phyloP scores from a whole-genome alignment of 495 filamentous ascomycete genomes.

The Neurospora sp. region DNA sequence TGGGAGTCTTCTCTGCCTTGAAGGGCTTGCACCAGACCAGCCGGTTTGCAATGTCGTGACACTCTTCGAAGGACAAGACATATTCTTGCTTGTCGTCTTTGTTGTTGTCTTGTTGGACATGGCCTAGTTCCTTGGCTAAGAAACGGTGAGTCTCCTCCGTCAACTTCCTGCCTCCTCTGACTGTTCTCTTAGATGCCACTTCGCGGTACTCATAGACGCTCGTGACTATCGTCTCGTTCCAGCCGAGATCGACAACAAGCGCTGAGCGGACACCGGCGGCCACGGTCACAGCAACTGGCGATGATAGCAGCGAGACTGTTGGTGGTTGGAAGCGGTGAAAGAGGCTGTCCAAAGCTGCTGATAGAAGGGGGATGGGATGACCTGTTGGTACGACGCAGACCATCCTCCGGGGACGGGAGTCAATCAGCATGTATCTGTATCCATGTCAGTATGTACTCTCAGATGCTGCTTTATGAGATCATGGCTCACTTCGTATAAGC shows the following conservation, averaged over 20 bases:
- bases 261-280: constrained; percentile 73
- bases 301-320: constrained; percentile 68
- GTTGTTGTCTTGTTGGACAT: neutral
- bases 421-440: constrained; percentile 59
- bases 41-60: constrained; percentile 63
- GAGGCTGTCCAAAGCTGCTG: constrained; percentile 58
- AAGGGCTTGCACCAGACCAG: constrained; percentile 63
- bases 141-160: constrained; percentile 58
- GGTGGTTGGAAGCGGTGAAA: constrained; percentile 75
- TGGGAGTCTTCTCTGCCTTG: neutral
- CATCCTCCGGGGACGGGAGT: constrained; percentile 63
- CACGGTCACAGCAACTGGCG: constrained; percentile 58
- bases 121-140: constrained; percentile 33
- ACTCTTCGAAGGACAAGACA: constrained; percentile 56
- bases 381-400: constrained; percentile 63
- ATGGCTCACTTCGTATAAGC: constrained; percentile 60
- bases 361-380: constrained; percentile 70
- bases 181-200: constrained; percentile 52
- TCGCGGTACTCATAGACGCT: constrained; percentile 84
- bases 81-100: constrained; percentile 7
- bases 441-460: constrained; percentile 1
- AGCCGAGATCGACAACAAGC: constrained; percentile 81
- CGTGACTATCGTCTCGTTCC: constrained; percentile 76
- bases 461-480: too few relatives aligned
- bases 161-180: constrained; percentile 62